Base-by-base conservation (phyloP, 2,329 filamentous ascomycete species). In the Botrytis pseudocinerea region DNA sequence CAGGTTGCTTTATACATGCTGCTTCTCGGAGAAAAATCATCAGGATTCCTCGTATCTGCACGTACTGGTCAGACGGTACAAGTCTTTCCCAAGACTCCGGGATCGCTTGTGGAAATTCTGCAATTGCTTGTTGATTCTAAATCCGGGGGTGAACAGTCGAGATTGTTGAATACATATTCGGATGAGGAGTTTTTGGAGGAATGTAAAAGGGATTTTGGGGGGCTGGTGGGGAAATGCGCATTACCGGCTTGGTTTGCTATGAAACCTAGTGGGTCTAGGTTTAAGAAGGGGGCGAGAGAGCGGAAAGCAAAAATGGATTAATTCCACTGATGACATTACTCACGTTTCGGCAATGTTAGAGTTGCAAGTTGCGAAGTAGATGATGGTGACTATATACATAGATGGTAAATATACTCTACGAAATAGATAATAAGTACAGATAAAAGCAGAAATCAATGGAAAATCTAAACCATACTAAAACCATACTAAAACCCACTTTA, bases 231-330 rank as follows among this genome's bases (percentile, higher is more conserved):
- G 6, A 64, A 71, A 25, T 71, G 69, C 32, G 69, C 69, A n/a
- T 46, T 71, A 7, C 69, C 69, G 6, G 69, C 69, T 71, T 71
- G 69, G 69, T 71, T 71, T 40, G 35, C 69, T 28, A 71, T 71
- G 69, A 71, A n/a, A n/a, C 69, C 69, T 12, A 64, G 10, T 38
- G 22, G 12, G 1, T 57, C 59, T 5, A 32, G 42, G 35, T 64
- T 64, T 28, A 20, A 6, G 18, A 71, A 71, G 48, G 28, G 5
- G 12, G 12, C 8, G 40, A 40, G 28, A 10, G 46, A 25, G 1
- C 14, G 22, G 20, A 46, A 38, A 10, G 38, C 4, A 0, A n/a
- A 69, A 1, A 8, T 8, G 35, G 46, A n/a, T 57, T 18, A 46
- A 40, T 28, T 25, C n/a, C 22, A 38, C 14, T 1, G 22, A 28